These are phyloP conservation scores for Eimeria acervulina DNA, from an alignment of 169 alveolate species.

Conservation along the genomic window DNA sequence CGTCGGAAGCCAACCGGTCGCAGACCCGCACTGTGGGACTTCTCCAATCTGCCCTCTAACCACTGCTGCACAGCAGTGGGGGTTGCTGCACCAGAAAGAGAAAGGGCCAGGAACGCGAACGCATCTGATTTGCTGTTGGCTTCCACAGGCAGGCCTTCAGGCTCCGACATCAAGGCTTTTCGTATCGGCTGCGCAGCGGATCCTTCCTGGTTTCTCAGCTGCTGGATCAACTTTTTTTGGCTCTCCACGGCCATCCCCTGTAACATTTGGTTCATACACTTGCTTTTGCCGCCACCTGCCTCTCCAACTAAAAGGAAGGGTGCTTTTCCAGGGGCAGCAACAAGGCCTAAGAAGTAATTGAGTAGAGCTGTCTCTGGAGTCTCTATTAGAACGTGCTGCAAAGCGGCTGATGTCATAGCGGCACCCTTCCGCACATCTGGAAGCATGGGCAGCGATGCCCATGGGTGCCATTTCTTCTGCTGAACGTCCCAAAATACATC, in stretches of 20 bases:
- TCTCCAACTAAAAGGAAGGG: conserved; percentile 59
- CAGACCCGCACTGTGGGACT: background rate
- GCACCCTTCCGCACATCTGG: conserved; percentile 72
- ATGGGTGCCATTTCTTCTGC: conserved; percentile 61
- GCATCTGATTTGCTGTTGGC: conserved; percentile 4
- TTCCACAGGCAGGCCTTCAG: background rate
- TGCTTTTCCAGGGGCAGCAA: background rate
- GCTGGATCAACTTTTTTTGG: conserved; percentile 43
- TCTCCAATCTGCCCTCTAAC: conserved; percentile 94
- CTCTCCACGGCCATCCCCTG: conserved; percentile 52
- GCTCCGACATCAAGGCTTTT: background rate
- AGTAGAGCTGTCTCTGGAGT: conserved; percentile 61
- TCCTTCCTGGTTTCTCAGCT: conserved; percentile 6
- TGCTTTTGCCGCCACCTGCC: conserved; percentile 77
- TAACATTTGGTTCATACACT: conserved; percentile 47
- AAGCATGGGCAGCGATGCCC: conserved; percentile 68
- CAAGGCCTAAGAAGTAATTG: conserved; percentile 11
- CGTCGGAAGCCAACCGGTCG: conserved; percentile 55
- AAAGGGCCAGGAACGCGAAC: conserved; percentile 85
- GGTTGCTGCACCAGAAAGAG: conserved; percentile 96
- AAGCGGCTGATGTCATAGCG: background rate
- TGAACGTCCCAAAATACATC: conserved; percentile 73
- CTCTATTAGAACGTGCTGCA: conserved; percentile 46
- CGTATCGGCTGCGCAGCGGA: conserved; percentile 5
- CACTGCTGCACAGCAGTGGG: conserved; percentile 95